Evolutionary conservation across 371 early-diverging fungal genomes (phyloP), one percentile per base, ranked within the genome.

Genomic region (Mucor piriformis): DNA sequence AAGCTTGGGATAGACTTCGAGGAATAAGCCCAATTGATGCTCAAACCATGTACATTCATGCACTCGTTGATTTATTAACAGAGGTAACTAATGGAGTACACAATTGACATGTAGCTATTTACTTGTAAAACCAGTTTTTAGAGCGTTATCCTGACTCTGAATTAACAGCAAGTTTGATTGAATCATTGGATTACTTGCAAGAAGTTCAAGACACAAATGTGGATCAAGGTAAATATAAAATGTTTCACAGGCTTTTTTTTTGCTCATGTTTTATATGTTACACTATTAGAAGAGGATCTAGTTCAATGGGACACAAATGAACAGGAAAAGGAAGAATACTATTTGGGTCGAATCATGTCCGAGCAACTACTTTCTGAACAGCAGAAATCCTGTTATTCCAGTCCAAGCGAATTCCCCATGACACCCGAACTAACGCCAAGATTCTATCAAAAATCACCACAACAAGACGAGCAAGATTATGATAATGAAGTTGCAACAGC

Each of bases 401-500:
- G 55, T 27, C 61, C 49, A 2, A 40, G 20, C 1, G 52, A 51
- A 18, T 51, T 59, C 15, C 52, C 59, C 18, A 23, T 34, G 0
- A 49, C 61, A 3, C 55, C 61, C 2, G 54, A 61, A 13, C 3
- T 40, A 47, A 48, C 49, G 5, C 59, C 59, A 3, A 38, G 51
- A 58, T 21, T 21, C 29, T 51, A 11, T 12, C 37, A 33, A 34
- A 13, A 37, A 15, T 51, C 52, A 38, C 38, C 51, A 33, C 18
- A 48, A 10, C 29, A 32, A 12, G 38, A 50, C 2, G 27, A 40
- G 4, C 40, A 57, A 7, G 40, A 57, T 6, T 20, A 61, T 12
- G 75, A 78, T 52, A 69, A 69, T 1, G 78, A 78, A 60, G 75
- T 73, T 13, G 75, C 75, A 2, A 69, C 69, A 16, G 55, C 67